Conservation (phyloP, 352 stramenopile species). For the Globisporangium solare region DNA sequence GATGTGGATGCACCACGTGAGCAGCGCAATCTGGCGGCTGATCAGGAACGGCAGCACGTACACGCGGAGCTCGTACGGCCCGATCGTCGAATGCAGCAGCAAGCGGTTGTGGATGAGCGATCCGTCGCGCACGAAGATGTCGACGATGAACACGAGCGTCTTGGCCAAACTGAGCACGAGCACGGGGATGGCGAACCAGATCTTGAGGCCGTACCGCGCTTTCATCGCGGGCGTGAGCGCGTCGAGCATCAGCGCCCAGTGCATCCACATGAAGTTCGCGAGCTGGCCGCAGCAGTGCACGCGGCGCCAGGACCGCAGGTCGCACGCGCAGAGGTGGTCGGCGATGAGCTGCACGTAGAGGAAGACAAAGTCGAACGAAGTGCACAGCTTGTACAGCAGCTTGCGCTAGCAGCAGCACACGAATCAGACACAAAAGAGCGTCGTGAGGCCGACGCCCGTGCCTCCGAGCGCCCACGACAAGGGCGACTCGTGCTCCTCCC, state of each 20-base stretch:
- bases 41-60: slow-evolving; percentile 17
- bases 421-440: slow-evolving; percentile 3
- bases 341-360: slow-evolving; percentile 14
- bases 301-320: slow-evolving; percentile 16
- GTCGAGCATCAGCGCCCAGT: slow-evolving; percentile 19
- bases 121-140: slow-evolving; percentile 8
- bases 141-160: slow-evolving; percentile 4
- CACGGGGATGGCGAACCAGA: slow-evolving; percentile 2
- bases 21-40: slow-evolving; percentile 11
- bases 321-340: slow-evolving; percentile 2
- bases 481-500: not conserved
- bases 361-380: slow-evolving; percentile 27
- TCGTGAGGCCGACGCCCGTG: not conserved
- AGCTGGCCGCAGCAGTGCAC: not conserved
- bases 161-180: slow-evolving; percentile 7
- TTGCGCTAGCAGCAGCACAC: slow-evolving; percentile 10
- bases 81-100: slow-evolving; percentile 9
- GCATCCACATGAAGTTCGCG: slow-evolving; percentile 18
- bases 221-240: slow-evolving; percentile 14
- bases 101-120: slow-evolving; percentile 12
- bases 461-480: no score
- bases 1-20: slow-evolving; percentile 12
- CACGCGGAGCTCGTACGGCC: slow-evolving; percentile 1
- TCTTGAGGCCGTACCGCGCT: slow-evolving; percentile 5
- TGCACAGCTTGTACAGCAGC: slow-evolving; percentile 14